Base-by-base conservation (phyloP, 257 asterid genomes). In the Datura wrightii region DNA sequence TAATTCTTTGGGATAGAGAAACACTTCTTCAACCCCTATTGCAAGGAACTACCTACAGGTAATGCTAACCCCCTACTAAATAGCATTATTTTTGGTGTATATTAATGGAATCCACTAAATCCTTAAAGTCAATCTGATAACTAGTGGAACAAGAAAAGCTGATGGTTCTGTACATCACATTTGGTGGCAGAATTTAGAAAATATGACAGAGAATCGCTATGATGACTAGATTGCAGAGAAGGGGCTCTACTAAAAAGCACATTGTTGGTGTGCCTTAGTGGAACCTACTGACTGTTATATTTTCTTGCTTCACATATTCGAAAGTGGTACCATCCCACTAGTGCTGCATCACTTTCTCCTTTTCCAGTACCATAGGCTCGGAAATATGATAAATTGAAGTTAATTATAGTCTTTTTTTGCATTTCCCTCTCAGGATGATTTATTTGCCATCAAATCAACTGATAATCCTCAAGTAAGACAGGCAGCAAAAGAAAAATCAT, bases 201-300 rank as follows among this genome's bases (percentile, higher is more conserved):
- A 15, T 67, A 37, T 37, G 76, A 67, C 14, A 67, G 31, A 67
- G 76, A 67, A 67, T 67, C 76, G 15, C 50, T 6, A 67, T 67
- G 50, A 67, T 37, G 6, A 56, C 9, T n/a, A 56, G 50, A 66
- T 37, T 66, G 76, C 50, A 66, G 76, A 37, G 15, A 8, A 63
- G 42, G 71, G 44, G 42, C 10, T 31, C 71, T 5, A 34, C 71
- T 34, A 31, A 60, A 60, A 19, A 60, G 69, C 69, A 60, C 15
- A 60, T 19, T 3, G 6, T 5, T 63, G 71, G 44, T 34, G 41
- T 63, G 71, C 71, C 31, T 34, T 63, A 63, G 18, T 63, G n/a
- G 44, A 63, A 63, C 44, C 71, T 42, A 63, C 71, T 63, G 44
- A 39, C 71, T 11, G 9, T 11, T 31, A 63, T 63, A 63, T 60